Percentiles rank a stretch among this genome's conserved stretches.
These are phyloP conservation scores for Zoysia matrella DNA, from an alignment of 202 grass and related monocot genomes.

Conservation along the genomic window DNA sequence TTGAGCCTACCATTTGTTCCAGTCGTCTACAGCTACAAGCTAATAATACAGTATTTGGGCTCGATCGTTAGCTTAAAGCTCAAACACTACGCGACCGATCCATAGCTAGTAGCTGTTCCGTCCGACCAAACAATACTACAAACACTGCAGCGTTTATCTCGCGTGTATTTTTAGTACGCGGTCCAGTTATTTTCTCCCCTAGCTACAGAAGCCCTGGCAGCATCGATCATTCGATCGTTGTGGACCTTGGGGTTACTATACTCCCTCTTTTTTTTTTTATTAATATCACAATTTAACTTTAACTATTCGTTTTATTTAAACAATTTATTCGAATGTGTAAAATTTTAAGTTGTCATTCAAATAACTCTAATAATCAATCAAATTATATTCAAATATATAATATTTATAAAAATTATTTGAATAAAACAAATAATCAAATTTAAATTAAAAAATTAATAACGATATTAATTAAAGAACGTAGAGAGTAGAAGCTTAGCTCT, in stretches of 20 bases:
- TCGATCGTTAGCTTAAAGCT: not conserved
- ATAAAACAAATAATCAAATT: no score
- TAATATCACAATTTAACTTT: no score
- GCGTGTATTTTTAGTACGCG: not conserved
- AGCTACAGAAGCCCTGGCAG: not conserved
- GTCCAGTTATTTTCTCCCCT: not conserved
- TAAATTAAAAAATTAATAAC: no score
- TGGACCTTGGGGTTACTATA: no score
- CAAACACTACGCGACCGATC: constrained; percentile 1
- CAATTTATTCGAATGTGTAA: no score
- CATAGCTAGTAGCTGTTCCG: not conserved
- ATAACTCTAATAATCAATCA: no score
- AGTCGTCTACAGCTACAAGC: not conserved
- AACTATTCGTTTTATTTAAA: no score
- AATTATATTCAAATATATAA: no score
- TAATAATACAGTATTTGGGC: not conserved
- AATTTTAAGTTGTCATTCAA: no score
- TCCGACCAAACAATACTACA: constrained; percentile 17
- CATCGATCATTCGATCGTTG: not conserved
- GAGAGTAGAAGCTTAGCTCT: not conserved
- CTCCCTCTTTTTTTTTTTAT: no score
- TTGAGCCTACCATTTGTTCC: not conserved
- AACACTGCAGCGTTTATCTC: not conserved
- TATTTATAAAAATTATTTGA: no score
- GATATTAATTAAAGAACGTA: no score